phyloP scores from a whole-genome alignment of 345 rosid genomes.

The Noccaea caerulescens region DNA sequence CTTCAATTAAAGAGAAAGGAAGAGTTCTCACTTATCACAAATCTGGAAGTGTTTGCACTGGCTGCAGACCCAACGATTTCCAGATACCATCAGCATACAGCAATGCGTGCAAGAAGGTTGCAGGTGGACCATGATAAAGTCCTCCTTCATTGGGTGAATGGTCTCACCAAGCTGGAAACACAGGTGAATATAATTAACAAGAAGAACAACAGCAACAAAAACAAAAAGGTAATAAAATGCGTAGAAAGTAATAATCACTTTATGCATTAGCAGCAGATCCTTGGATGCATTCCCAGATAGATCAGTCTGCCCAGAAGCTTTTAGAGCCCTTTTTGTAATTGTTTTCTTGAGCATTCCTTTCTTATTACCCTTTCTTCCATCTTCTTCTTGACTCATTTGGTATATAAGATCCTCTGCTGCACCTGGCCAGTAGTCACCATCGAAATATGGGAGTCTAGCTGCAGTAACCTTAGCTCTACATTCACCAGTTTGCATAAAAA shows the following conservation, averaged over 20 bases:
- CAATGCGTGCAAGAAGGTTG: conserved; percentile 95
- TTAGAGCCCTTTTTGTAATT: conserved; percentile 92
- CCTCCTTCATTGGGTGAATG: conserved; percentile 98
- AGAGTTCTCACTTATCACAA: conserved; percentile 81
- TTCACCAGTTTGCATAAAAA: conserved; percentile 86
- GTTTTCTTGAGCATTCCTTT: conserved; percentile 87
- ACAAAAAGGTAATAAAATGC: neutral
- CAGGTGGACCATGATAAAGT: conserved; percentile 99
- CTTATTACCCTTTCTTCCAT: conserved; percentile 90
- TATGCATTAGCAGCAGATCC: conserved; percentile 96
- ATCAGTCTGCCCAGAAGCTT: conserved; percentile 98
- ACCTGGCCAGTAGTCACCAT: conserved; percentile 99
- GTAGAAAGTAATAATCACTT: conserved; percentile 54
- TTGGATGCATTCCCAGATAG: conserved; percentile 92
- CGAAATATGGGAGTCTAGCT: conserved; percentile 97
- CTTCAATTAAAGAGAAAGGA: conserved; percentile 16
- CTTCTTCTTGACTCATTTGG: conserved; percentile 96
- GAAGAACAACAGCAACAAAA: neutral
- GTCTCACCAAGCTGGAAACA: conserved; percentile 96
- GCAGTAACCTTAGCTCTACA: conserved; percentile 95
- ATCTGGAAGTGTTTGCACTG: conserved; percentile 95
- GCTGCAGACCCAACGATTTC: conserved; percentile 89
- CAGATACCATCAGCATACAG: conserved; percentile 88
- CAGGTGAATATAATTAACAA: conserved; percentile 4
- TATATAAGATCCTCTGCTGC: conserved; percentile 96